Evolutionary conservation across 1,284 basidiomycete species (phyloP), one percentile per base, ranked within the genome.

Genomic region (Lentinula novae-zelandiae): DNA sequence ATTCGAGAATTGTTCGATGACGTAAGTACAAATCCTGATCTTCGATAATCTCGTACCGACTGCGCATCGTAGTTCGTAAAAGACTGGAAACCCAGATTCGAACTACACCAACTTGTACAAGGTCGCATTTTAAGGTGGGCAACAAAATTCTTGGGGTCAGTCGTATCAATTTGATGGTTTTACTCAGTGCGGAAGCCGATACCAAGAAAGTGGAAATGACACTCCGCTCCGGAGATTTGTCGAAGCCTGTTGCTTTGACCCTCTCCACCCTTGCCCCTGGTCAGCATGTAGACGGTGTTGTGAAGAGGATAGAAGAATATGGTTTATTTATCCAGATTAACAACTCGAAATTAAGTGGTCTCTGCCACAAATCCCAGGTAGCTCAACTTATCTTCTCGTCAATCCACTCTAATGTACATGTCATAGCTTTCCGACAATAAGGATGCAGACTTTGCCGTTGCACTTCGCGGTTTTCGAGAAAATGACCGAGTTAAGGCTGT

Each of bases 1-100:
- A 98, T 98, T 72, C 90, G 86, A 71, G 94, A 98, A 75, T 82
- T 97, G 36, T 93, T 96, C 72, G 90, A 96, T 72, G 88, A 93
- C 70, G 93, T 95, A 64, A 61, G 85, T 69, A 33, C 20, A 53
- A 8, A 10, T 33, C 52, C 50, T 54, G 7, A 36, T 39, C 44
- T 36, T 44, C 42, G 38, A 57, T 5, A 46, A 33, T 27, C 5
- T 58, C 17, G 20, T 36, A 58, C 36, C 59, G 20, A 64, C 63
- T 62, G 60, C 27, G 50, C 46, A 65, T 49, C 62, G 42, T 49
- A 96, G 92, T 97, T 85, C 72, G 85, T 97, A 66, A 96, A 98
- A 74, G 96, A 98, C 58, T 99, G 96, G 96, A 90, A 96, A 75
- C 76, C 82, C 39, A 83, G 82, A 4, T 98, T 98, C 73, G 77